phyloP scores from a whole-genome alignment of 1,139 yeast species.

The Suhomyces wounanorum region DNA sequence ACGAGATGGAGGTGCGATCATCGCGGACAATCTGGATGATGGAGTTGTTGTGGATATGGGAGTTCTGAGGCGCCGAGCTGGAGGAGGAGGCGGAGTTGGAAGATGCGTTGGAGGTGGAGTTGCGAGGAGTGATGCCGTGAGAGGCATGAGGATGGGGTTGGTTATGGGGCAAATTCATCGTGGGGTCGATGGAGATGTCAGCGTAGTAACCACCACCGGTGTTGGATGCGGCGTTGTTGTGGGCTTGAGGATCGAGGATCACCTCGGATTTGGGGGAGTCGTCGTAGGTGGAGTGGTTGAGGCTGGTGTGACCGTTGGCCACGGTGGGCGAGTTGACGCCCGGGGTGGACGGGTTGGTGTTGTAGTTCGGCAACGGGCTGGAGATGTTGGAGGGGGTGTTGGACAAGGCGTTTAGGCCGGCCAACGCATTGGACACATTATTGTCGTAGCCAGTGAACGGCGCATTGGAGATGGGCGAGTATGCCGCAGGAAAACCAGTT shows the following conservation, averaged over 20 bases:
- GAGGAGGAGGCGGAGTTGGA: conserved; percentile 10
- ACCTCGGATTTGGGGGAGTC: conserved; percentile 36
- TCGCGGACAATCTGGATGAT: conserved; percentile 47
- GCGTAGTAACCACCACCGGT: conserved; percentile 51
- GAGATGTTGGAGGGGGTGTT: conserved; percentile 39
- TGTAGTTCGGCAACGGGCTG: conserved; percentile 30
- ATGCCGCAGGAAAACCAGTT: conserved; percentile 35
- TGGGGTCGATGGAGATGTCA: conserved; percentile 49
- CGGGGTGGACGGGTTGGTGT: conserved; percentile 28
- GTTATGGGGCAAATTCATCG: conserved; percentile 51
- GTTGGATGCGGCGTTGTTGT: conserved; percentile 30
- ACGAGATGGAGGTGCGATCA: conserved; percentile 41
- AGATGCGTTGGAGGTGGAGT: conserved; percentile 28
- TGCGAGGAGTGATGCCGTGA: conserved; percentile 39
- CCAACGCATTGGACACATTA: conserved; percentile 46
- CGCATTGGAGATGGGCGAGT: conserved; percentile 40
- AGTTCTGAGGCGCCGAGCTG: background rate
- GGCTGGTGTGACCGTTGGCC: conserved; percentile 13
- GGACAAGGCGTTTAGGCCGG: conserved; percentile 49
- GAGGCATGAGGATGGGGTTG: conserved; percentile 39
- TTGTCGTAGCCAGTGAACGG: conserved; percentile 49
- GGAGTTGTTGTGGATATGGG: conserved; percentile 38
- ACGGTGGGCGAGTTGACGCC: conserved; percentile 17
- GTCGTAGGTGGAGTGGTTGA: conserved; percentile 28
- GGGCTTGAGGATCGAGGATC: conserved; percentile 39